Evolutionary conservation across 2,329 filamentous ascomycete genomes (phyloP).

Genomic region (Colletotrichum costaricense): DNA sequence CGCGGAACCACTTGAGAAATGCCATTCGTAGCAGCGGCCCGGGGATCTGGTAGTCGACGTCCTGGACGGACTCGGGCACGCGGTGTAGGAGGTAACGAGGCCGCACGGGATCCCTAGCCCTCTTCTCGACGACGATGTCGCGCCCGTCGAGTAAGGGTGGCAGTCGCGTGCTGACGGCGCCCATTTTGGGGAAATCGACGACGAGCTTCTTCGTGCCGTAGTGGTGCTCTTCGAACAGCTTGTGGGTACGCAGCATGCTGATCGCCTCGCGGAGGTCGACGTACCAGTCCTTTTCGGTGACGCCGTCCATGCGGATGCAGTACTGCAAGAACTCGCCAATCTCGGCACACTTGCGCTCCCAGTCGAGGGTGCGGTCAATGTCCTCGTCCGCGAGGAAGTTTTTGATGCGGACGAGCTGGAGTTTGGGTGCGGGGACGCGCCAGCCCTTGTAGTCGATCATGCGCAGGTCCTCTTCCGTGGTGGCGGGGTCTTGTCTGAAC

Average conservation of each 20-base stretch:
- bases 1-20: slow-evolving; percentile 32
- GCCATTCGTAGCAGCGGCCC: slow-evolving; percentile 12
- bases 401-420: slow-evolving; percentile 45
- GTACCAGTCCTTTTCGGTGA: slow-evolving; percentile 43
- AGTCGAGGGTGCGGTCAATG: slow-evolving; percentile 52
- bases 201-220: slow-evolving; percentile 43
- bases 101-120: background rate
- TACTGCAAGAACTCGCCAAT: slow-evolving; percentile 53
- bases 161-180: slow-evolving; percentile 41
- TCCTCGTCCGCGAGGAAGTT: slow-evolving; percentile 64
- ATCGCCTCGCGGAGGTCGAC: slow-evolving; percentile 44
- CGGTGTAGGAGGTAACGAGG: slow-evolving; percentile 35
- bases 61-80: slow-evolving; percentile 37
- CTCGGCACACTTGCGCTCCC: slow-evolving; percentile 50
- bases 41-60: slow-evolving; percentile 41
- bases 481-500: slow-evolving; percentile 27
- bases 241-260: slow-evolving; percentile 48
- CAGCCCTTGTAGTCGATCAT: slow-evolving; percentile 47
- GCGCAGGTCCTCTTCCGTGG: slow-evolving; percentile 19
- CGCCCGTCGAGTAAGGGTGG: slow-evolving; percentile 39
- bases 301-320: slow-evolving; percentile 41
- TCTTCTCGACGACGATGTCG: slow-evolving; percentile 5
- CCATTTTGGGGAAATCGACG: slow-evolving; percentile 39
- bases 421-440: slow-evolving; percentile 45
- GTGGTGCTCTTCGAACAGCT: slow-evolving; percentile 48